Conservation (phyloP, 2,329 filamentous ascomycete genomes). For the Calonectria fujianensis region DNA sequence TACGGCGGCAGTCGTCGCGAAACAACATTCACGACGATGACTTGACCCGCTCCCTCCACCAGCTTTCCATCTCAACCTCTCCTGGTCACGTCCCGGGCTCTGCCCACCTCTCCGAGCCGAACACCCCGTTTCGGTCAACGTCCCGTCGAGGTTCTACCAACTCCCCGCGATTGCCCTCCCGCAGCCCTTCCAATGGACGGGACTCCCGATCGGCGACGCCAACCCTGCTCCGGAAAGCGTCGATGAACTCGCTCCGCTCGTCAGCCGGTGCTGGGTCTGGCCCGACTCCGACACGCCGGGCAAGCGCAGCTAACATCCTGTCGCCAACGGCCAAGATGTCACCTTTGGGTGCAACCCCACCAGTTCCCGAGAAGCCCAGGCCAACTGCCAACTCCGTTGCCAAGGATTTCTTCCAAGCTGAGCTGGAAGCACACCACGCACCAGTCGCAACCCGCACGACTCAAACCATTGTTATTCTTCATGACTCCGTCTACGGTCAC, state of each 20-base stretch:
- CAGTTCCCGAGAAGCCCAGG: constrained; percentile 61
- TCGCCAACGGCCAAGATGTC: constrained; percentile 66
- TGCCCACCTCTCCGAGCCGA: constrained; percentile 61
- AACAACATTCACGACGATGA: constrained; percentile 58
- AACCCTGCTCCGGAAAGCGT: constrained; percentile 73
- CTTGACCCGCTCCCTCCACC: constrained; percentile 65
- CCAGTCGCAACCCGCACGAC: constrained; percentile 63
- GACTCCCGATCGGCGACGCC: constrained; percentile 70
- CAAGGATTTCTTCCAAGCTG: constrained; percentile 80
- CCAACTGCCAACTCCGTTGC: constrained; percentile 76
- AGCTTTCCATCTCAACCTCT: constrained; percentile 65
- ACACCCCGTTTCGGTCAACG: constrained; percentile 63
- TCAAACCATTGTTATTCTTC: constrained; percentile 88
- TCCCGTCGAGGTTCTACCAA: constrained; percentile 55
- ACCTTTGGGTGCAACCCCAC: constrained; percentile 47
- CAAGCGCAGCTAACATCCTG: constrained; percentile 67
- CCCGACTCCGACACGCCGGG: constrained; percentile 66
- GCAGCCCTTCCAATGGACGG: constrained; percentile 64
- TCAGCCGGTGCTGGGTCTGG: constrained; percentile 63
- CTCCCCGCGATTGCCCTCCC: constrained; percentile 60
- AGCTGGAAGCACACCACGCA: constrained; percentile 79
- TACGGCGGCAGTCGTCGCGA: constrained; percentile 60
- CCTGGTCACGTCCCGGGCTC: constrained; percentile 55
- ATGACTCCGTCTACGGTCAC: constrained; percentile 97
- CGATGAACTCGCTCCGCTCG: constrained; percentile 74